Percentiles rank a stretch among this genome's conserved stretches.
These are phyloP conservation scores for Yamadazyma sp. DNA, from an alignment of 805 yeast species.

Conservation along the genomic window DNA sequence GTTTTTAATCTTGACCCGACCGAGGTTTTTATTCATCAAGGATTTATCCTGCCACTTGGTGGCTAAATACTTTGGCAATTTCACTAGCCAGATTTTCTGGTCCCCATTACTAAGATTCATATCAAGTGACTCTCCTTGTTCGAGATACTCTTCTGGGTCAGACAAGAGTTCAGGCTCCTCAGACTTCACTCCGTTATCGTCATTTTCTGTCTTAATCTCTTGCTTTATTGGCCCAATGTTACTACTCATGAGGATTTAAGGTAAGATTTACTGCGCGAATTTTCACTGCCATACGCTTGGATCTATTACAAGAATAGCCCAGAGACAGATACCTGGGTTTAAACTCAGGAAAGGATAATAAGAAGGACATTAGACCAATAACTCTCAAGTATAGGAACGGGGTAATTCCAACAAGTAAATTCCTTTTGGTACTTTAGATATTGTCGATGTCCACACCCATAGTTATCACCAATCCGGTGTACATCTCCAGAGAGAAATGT, in stretches of 20 bases:
- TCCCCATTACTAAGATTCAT: conserved; percentile 61
- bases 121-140: conserved; percentile 70
- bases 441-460: background rate
- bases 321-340: too few relatives aligned
- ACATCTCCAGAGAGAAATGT: conserved; percentile 49
- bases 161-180: conserved; percentile 37
- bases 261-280: background rate
- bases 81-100: conserved; percentile 88
- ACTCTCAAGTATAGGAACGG: too few relatives aligned
- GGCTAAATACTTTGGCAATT: conserved; percentile 84
- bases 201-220: conserved; percentile 19
- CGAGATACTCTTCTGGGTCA: conserved; percentile 47
- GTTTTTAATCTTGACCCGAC: conserved; percentile 73
- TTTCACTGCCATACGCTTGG: too few relatives aligned
- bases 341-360: too few relatives aligned
- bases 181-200: conserved; percentile 5
- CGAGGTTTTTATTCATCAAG: conserved; percentile 70
- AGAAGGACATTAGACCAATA: too few relatives aligned
- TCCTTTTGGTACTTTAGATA: too few relatives aligned
- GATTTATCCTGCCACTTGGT: conserved; percentile 71
- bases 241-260: conserved; percentile 4
- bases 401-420: too few relatives aligned
- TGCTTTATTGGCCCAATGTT: conserved; percentile 11
- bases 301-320: too few relatives aligned
- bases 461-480: conserved; percentile 42